Evolutionary conservation across 768 basidiomycete species (phyloP), one percentile per base, ranked within the genome.

Genomic region (Rhizopogon salebrosus): DNA sequence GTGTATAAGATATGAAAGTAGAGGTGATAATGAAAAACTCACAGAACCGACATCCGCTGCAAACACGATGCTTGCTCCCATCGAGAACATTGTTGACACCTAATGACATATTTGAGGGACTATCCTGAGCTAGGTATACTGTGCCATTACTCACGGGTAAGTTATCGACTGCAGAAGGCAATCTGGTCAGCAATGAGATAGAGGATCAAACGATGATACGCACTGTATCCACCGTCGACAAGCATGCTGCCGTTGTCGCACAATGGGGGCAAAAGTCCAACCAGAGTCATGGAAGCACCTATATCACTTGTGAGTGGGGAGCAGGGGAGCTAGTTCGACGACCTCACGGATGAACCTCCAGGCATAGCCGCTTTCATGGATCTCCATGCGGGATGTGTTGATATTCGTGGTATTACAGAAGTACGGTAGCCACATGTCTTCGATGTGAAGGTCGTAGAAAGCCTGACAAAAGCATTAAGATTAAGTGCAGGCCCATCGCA

Each of bases 381-480:
- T 86, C 63, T 98, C 94, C 93, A 98, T 98, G 8, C 85, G 80
- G 8, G 93, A 97, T 41, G 90, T 92, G 49, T 87, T 93, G 67
- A 99, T 97, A 62, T 98, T 98, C 18, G 97, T 95, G 2, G 95
- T 92, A 62, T 98, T 98, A 71, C 94, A 97, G 71, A 95, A 98
- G 73, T 84, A 98, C 4, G 95, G 97, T 6, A 99, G 76, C 97
- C 95, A 98, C 90, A 97, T 95, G 70, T 97, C 95, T 69, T 93
- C 89, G 37, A 92, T 92, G 60, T 98, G 94, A 38, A 94, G 82
- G 67, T 92, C 92, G 60, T 93, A 95, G 66, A 97, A 95, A 16
- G 90, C 83, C 82, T 92, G 62, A 16, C 42, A 42, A 40, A 38
- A 26, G 13, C 26, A 57, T 29, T 57, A 58, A 35, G 26, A 18